These are phyloP conservation scores for Jatropha podagrica DNA, from an alignment of 441 rosid species.

Conservation along the genomic window DNA sequence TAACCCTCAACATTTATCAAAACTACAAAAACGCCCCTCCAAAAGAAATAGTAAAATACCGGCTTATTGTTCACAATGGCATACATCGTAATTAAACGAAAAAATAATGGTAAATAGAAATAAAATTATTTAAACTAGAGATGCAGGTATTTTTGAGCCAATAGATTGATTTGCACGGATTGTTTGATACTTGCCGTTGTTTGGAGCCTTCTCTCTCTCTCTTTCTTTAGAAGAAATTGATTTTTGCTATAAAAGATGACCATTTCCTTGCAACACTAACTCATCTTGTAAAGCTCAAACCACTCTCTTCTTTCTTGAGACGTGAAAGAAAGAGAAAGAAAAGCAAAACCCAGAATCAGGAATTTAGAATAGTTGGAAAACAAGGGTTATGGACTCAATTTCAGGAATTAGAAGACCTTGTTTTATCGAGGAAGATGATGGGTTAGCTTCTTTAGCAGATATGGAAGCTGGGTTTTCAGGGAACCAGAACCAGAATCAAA, in stretches of 20 bases:
- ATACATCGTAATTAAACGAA: not conserved
- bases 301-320: not conserved
- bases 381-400: constrained; percentile 22
- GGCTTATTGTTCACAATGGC: not conserved
- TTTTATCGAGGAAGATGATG: constrained; percentile 47
- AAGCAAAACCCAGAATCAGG: not conserved
- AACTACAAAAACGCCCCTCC: not conserved
- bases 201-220: not conserved
- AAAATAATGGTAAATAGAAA: constrained; percentile 1
- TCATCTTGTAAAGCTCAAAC: not conserved
- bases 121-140: constrained; percentile 1
- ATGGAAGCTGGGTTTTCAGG: constrained; percentile 51
- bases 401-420: constrained; percentile 34
- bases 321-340: not conserved
- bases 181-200: constrained; percentile 39
- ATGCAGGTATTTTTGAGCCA: constrained; percentile 35
- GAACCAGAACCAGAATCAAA: not conserved
- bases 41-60: not conserved
- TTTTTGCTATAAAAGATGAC: constrained; percentile 9
- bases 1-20: not conserved
- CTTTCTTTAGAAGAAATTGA: not conserved
- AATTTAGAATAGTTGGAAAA: not conserved
- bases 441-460: constrained; percentile 55
- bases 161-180: constrained; percentile 45
- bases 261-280: constrained; percentile 3